A percentile compares a stretch with the other conserved stretches of the same genome.
These are phyloP conservation scores for Apiospora saccharicola DNA, from an alignment of 2,329 filamentous ascomycete genomes.

Conservation along the genomic window DNA sequence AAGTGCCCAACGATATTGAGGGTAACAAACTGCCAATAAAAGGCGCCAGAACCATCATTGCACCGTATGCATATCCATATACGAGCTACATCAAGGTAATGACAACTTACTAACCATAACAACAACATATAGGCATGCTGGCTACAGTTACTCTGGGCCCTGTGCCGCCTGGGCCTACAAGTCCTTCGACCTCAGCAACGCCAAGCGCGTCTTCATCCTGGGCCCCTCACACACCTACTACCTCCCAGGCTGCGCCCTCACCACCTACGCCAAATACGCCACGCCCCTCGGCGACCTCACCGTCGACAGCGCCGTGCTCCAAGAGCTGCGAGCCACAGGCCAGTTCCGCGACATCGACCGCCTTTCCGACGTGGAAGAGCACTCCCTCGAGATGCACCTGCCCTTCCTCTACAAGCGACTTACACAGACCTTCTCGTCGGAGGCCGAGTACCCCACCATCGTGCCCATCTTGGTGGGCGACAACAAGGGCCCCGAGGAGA, in stretches of 20 bases:
- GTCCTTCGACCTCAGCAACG: slow-evolving; percentile 79
- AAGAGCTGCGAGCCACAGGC: slow-evolving; percentile 57
- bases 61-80: slow-evolving; percentile 68
- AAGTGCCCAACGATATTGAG: slow-evolving; percentile 72
- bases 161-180: slow-evolving; percentile 97
- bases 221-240: slow-evolving; percentile 92
- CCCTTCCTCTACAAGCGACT: slow-evolving; percentile 89
- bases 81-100: background rate
- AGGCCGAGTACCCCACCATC: slow-evolving; percentile 71
- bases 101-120: background rate
- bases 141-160: slow-evolving; percentile 89
- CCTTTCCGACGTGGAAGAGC: slow-evolving; percentile 78
- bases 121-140: slow-evolving; percentile 76
- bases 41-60: slow-evolving; percentile 85
- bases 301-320: slow-evolving; percentile 66
- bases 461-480: slow-evolving; percentile 88
- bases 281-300: slow-evolving; percentile 77
- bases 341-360: slow-evolving; percentile 71
- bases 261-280: slow-evolving; percentile 72
- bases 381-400: slow-evolving; percentile 96
- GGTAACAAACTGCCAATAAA: slow-evolving; percentile 69
- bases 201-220: slow-evolving; percentile 89
- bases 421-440: slow-evolving; percentile 55
- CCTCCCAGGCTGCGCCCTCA: slow-evolving; percentile 78
- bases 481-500: slow-evolving; percentile 72